Evolutionary conservation across 1,284 basidiomycete genomes (phyloP).

Genomic region (Sparassis latifolia): DNA sequence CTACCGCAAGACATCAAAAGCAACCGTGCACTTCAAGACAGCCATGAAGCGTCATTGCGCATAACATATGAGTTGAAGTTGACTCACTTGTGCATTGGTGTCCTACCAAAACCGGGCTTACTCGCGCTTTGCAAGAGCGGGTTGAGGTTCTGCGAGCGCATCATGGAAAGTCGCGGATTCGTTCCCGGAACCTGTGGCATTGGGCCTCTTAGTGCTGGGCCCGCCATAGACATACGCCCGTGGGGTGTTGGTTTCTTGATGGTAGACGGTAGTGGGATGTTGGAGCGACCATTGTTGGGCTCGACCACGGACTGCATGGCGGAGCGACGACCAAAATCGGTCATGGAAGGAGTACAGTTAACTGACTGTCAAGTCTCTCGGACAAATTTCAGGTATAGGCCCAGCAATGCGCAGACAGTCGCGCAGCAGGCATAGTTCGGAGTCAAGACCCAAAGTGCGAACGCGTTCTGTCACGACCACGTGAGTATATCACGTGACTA

Average conservation of each 20-base stretch:
- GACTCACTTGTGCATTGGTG: conserved; percentile 67
- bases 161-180: conserved; percentile 61
- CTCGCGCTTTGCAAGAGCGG: conserved; percentile 62
- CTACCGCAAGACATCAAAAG: too few species aligned
- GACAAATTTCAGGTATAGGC: not conserved
- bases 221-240: conserved; percentile 63
- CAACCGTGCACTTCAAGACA: too few species aligned
- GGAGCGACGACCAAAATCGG: conserved; percentile 50
- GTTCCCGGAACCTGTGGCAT: conserved; percentile 33
- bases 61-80: not conserved
- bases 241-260: conserved; percentile 50
- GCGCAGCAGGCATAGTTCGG: not conserved
- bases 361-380: not conserved
- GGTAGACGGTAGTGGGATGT: conserved; percentile 48
- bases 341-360: conserved; percentile 8
- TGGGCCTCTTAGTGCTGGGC: conserved; percentile 53
- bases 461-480: not conserved
- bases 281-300: conserved; percentile 40
- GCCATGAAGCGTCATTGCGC: too few species aligned
- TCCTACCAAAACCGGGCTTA: conserved; percentile 63
- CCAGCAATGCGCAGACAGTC: not conserved
- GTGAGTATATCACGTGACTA: not conserved
- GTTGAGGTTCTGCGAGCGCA: conserved; percentile 60
- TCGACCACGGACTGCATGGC: conserved; percentile 52
- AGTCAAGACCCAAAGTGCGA: not conserved